These are phyloP conservation scores for Discostella stelligera DNA, from an alignment of 352 stramenopile genomes.

Conservation along the genomic window DNA sequence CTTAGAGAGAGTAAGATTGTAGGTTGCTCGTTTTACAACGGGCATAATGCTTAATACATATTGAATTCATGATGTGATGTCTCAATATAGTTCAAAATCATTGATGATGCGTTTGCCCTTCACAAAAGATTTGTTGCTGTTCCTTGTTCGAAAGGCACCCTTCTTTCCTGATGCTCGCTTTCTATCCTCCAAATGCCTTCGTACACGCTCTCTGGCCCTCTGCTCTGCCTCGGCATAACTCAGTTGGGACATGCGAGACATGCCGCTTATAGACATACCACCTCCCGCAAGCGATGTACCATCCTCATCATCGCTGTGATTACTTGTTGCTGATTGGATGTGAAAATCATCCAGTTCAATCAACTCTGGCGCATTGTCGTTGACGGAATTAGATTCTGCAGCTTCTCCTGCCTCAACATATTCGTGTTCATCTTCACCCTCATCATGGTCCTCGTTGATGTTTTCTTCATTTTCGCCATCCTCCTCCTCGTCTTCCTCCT, in stretches of 20 bases:
- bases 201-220: conserved; percentile 59
- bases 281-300: conserved; percentile 17
- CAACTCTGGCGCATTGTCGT: conserved; percentile 30
- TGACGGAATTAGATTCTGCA: conserved; percentile 12
- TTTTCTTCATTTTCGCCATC: conserved; percentile 31
- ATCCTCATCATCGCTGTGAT: conserved; percentile 14
- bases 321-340: conserved; percentile 10
- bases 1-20: neutral
- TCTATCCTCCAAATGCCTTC: conserved; percentile 63
- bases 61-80: neutral
- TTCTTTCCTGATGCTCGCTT: conserved; percentile 58
- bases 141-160: conserved; percentile 70
- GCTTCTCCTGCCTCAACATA: conserved; percentile 11
- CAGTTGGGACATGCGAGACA: conserved; percentile 47
- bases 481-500: conserved; percentile 37
- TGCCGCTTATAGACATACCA: conserved; percentile 32
- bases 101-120: conserved; percentile 69
- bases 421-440: conserved; percentile 31
- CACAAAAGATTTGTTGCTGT: conserved; percentile 77
- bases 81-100: conserved; percentile 32
- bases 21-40: neutral
- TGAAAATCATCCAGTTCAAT: conserved; percentile 36
- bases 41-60: neutral
- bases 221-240: conserved; percentile 59
- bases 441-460: conserved; percentile 34